A percentile compares a stretch with the other conserved stretches of the same genome.
Conservation (phyloP, 2,329 filamentous ascomycete species). For the Aspergillus brunneoviolaceus region DNA sequence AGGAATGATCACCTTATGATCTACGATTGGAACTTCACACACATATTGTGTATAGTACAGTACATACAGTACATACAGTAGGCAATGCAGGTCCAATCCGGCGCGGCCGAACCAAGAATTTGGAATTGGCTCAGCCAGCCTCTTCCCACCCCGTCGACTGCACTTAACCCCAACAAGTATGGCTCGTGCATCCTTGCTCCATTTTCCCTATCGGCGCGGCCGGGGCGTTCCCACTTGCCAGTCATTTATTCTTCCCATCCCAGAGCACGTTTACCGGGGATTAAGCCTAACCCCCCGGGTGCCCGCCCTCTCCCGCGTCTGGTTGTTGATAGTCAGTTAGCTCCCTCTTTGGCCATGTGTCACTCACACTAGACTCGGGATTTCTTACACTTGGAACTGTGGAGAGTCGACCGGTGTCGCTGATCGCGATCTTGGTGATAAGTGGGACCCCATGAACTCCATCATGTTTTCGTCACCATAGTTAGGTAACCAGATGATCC, state of each 20-base stretch:
- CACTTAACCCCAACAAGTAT: not conserved
- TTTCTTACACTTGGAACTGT: not conserved
- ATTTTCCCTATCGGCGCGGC: not conserved
- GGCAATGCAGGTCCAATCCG: not conserved
- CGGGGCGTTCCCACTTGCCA: not conserved
- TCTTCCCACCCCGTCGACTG: not conserved
- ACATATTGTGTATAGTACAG: too few species aligned
- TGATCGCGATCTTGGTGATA: too few species aligned
- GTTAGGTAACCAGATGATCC: too few species aligned
- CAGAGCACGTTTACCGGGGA: not conserved
- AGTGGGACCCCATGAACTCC: too few species aligned
- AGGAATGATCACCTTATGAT: too few species aligned
- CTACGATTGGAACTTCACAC: too few species aligned
- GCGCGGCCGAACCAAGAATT: not conserved
- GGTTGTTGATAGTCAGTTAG: too few species aligned
- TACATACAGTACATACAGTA: too few species aligned
- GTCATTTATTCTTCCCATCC: not conserved
- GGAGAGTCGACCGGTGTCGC: not conserved
- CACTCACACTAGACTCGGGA: not conserved
- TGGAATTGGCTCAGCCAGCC: not conserved
- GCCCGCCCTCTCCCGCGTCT: too few species aligned
- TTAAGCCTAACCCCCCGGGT: too few species aligned
- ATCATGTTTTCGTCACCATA: too few species aligned
- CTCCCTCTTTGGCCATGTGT: not conserved
- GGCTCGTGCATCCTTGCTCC: not conserved